These are phyloP conservation scores for Leucoagaricus sp. DNA, from an alignment of 1,284 basidiomycete genomes.

Conservation along the genomic window DNA sequence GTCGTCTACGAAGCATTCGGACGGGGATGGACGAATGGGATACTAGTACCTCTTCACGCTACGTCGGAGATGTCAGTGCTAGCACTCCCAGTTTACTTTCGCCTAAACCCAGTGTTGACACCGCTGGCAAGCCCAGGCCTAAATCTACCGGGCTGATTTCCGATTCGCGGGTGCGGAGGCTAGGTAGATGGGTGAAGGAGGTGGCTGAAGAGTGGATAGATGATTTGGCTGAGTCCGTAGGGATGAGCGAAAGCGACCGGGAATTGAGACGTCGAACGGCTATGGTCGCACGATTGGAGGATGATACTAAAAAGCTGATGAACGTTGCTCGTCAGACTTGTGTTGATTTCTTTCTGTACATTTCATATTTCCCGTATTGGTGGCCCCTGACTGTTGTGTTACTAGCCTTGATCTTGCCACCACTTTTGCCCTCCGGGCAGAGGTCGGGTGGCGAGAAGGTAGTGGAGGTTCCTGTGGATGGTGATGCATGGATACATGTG, in stretches of 20 bases:
- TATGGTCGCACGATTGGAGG: constrained; percentile 80
- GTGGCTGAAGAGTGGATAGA: no score
- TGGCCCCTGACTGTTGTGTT: no score
- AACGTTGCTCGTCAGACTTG: constrained; percentile 63
- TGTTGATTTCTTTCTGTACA: no score
- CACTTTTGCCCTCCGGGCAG: no score
- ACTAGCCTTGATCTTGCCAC: no score
- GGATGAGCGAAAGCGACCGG: constrained; percentile 83
- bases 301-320: constrained; percentile 82
- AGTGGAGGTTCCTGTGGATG: no score
- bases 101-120: constrained; percentile 83
- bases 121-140: constrained; percentile 81
- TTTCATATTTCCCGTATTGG: no score
- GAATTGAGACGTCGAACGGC: constrained; percentile 82
- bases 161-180: constrained; percentile 62
- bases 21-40: constrained; percentile 87
- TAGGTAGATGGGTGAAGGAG: constrained; percentile 71
- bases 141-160: constrained; percentile 78
- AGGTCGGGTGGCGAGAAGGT: no score
- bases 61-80: constrained; percentile 73
- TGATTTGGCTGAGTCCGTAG: no score
- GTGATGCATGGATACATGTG: no score
- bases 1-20: constrained; percentile 77
- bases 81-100: constrained; percentile 68
- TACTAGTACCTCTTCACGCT: no score